A percentile compares a stretch with the other conserved stretches of the same genome.
phyloP scores from a whole-genome alignment of 2,329 filamentous ascomycete genomes.

The Lecanosticta acicola region DNA sequence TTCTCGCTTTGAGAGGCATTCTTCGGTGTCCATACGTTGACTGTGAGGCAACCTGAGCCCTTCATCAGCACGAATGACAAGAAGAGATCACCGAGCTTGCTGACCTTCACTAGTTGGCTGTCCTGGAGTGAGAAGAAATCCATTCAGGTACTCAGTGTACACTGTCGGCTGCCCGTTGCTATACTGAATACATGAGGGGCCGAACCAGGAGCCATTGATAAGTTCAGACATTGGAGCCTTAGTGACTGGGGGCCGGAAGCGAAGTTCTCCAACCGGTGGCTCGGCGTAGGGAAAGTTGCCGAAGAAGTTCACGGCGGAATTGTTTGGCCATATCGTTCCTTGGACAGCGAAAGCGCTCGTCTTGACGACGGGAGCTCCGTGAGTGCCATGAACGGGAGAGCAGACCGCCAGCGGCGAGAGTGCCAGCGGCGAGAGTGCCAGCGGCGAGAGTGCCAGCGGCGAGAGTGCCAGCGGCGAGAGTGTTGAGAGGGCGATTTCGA shows the following conservation, averaged over 20 bases:
- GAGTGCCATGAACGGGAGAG: not conserved
- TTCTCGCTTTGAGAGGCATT: slow-evolving; percentile 14
- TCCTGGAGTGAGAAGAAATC: slow-evolving; percentile 11
- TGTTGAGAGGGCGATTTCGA: too few species aligned
- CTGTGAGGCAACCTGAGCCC: slow-evolving; percentile 33
- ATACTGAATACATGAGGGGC: slow-evolving; percentile 15
- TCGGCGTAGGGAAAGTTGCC: slow-evolving; percentile 17
- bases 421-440: too few species aligned
- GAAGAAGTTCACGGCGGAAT: slow-evolving; percentile 11
- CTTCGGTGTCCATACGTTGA: slow-evolving; percentile 35
- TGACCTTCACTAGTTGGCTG: slow-evolving; percentile 9
- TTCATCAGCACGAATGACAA: not conserved
- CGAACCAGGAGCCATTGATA: slow-evolving; percentile 15
- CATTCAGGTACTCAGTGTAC: slow-evolving; percentile 10
- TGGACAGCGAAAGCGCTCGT: slow-evolving; percentile 8
- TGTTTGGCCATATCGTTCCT: slow-evolving; percentile 14
- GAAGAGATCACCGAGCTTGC: not conserved
- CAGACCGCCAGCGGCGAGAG: not conserved
- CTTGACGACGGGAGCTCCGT: not conserved
- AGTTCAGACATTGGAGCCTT: slow-evolving; percentile 10
- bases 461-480: too few species aligned
- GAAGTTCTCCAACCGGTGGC: slow-evolving; percentile 8
- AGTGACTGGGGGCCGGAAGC: slow-evolving; percentile 15
- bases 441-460: too few species aligned
- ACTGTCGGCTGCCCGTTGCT: slow-evolving; percentile 10